Evolutionary conservation across 306 rosid species (phyloP), one percentile per base, ranked within the genome.

Genomic region (Vachellia collinsii): DNA sequence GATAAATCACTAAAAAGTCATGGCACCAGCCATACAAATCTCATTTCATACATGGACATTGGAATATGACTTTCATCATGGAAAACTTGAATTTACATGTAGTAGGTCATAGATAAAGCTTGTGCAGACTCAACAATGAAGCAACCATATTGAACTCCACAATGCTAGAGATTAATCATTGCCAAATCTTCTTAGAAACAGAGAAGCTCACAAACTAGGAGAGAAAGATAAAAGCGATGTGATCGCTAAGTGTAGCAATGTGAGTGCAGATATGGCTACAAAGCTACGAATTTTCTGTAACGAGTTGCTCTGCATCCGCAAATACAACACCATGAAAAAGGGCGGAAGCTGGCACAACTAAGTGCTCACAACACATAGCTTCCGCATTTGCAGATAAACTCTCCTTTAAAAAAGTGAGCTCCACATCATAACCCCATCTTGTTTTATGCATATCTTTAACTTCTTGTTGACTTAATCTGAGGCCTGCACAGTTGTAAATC

Each of bases 321-420:
- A 82, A 74, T 73, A 79, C 87, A 91, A 91, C 34, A 83, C 86
- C 91, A 86, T 89, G 89, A 83, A 91, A 91, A 91, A 87, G 88
- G 34, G 53, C 11, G 84, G 81, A 72, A 79, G 37, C n/a, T 34
- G 39, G 41, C 87, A 34, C 74, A 37, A 87, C 79, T 67, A 42
- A 77, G 47, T 20, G 62, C 11, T 20, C 8, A n/a, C 62, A 69
- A 85, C 10, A 79, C 62, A 70, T 50, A 79, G 79, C 81, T 25
- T 75, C 43, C 74, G 29, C 63, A 53, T 53, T 16, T 19, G 61
- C 63, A 68, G 38, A 46, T 37, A 44, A 56, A 58, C 77, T 76
- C 54, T 51, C 3, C 9, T 69, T 54, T 37, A 19, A 75, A 81
- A 22, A 72, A 12, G 37, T 38, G 66, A 76, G 77, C 72, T 46